Conservation (phyloP, 805 yeast genomes). For the Babjeviella inositovora region DNA sequence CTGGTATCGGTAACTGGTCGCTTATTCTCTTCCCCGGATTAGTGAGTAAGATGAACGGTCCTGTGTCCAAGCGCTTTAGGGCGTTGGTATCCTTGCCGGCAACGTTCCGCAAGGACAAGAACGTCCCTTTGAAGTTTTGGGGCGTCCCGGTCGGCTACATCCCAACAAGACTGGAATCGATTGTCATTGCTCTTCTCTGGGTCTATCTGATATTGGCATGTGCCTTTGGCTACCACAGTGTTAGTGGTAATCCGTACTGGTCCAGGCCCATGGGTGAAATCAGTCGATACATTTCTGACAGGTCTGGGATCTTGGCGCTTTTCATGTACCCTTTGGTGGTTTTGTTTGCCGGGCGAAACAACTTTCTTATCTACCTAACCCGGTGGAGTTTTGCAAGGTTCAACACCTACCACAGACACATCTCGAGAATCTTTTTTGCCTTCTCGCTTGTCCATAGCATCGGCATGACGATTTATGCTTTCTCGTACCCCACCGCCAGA, state of each 20-base stretch:
- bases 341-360: conserved; percentile 32
- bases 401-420: conserved; percentile 14
- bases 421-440: conserved; percentile 12
- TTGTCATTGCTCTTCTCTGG: conserved; percentile 9
- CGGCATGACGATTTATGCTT: conserved; percentile 20
- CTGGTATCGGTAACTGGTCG: too few species aligned
- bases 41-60: too few species aligned
- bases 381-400: conserved; percentile 25
- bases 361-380: conserved; percentile 21
- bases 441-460: too few species aligned
- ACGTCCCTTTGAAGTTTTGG: too few species aligned
- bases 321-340: conserved; percentile 20
- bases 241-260: too few species aligned
- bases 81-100: too few species aligned
- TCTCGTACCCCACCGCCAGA: conserved; percentile 10
- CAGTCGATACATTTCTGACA: conserved; percentile 5
- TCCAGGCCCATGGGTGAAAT: conserved; percentile 5
- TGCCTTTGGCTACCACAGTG: conserved; percentile 5
- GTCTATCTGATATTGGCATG: conserved; percentile 8
- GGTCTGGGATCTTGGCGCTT: conserved; percentile 24
- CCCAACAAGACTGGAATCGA: conserved; percentile 14
- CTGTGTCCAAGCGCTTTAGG: too few species aligned
- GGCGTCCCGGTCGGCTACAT: too few species aligned
- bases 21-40: too few species aligned
- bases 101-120: too few species aligned